Conservation (phyloP, 352 stramenopile species). For the Phytophthora rubi region DNA sequence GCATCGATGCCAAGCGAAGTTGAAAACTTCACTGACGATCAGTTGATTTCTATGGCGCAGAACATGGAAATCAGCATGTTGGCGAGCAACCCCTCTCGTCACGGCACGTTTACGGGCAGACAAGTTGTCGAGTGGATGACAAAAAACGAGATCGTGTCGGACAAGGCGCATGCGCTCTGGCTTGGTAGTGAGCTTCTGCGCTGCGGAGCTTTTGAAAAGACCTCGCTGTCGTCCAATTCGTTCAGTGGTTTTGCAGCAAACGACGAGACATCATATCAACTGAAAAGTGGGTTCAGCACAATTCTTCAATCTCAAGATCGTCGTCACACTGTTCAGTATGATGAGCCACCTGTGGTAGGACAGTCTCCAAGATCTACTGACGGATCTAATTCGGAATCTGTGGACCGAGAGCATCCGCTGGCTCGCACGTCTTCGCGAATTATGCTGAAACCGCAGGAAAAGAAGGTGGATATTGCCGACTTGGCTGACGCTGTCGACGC, state of each 20-base stretch:
- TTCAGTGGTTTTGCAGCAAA: conserved; percentile 40
- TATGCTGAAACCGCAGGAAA: conserved; percentile 38
- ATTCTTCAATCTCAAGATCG: conserved; percentile 31
- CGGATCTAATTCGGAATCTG: conserved; percentile 19
- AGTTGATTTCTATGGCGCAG: conserved; percentile 79
- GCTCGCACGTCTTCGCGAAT: conserved; percentile 39
- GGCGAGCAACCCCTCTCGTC: conserved; percentile 38
- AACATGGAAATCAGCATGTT: conserved; percentile 75
- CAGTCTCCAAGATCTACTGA: conserved; percentile 22
- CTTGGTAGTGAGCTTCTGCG: conserved; percentile 76
- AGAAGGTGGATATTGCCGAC: conserved; percentile 41
- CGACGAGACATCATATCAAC: conserved; percentile 44
- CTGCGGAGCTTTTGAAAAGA: conserved; percentile 61
- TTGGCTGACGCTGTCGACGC: conserved; percentile 42
- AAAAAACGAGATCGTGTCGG: conserved; percentile 76
- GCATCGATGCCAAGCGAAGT: conserved; percentile 55
- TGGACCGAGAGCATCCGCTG: conserved; percentile 16
- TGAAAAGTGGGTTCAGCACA: conserved; percentile 49
- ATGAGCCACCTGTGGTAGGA: conserved; percentile 15
- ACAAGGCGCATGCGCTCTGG: conserved; percentile 74
- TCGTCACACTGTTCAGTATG: conserved; percentile 32
- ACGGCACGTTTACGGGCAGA: conserved; percentile 66
- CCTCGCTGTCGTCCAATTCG: conserved; percentile 30
- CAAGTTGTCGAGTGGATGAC: conserved; percentile 80
- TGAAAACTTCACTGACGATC: conserved; percentile 80